Conservation (phyloP, 2,329 filamentous ascomycete species). For the Coniochaeta hoffmannii region DNA sequence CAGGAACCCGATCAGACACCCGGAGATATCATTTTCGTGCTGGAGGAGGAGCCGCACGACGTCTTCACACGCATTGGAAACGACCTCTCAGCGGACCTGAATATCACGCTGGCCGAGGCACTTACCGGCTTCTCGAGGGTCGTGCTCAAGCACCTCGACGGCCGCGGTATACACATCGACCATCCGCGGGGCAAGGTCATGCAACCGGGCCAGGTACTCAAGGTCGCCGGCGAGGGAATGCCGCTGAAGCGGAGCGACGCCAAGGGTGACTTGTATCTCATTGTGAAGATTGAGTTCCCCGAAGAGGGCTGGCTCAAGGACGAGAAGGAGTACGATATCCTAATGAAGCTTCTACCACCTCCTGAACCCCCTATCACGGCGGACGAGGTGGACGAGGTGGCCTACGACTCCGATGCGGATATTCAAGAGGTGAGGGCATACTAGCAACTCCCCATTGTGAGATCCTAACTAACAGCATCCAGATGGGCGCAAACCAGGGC, state of each 20-base stretch:
- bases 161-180: conserved; percentile 75
- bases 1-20: conserved; percentile 83
- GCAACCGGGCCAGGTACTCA: conserved; percentile 76
- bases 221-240: conserved; percentile 88
- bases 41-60: conserved; percentile 76
- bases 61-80: conserved; percentile 75
- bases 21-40: conserved; percentile 85
- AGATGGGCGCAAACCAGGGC: conserved; percentile 66
- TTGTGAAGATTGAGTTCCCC: conserved; percentile 83
- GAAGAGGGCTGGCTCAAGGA: conserved; percentile 75
- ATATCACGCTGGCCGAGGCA: conserved; percentile 75
- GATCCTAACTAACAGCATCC: conserved; percentile 7
- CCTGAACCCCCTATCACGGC: conserved; percentile 54
- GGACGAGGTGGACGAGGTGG: conserved; percentile 78
- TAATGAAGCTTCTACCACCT: conserved; percentile 70
- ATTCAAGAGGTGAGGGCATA: conserved; percentile 64
- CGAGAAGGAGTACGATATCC: conserved; percentile 59
- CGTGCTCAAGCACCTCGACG: conserved; percentile 87
- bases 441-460: neutral
- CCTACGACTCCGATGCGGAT: conserved; percentile 75
- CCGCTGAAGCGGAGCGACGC: conserved; percentile 77
- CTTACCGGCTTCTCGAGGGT: conserved; percentile 85
- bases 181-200: conserved; percentile 78
- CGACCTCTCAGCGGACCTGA: conserved; percentile 75
- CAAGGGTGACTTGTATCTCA: conserved; percentile 81